Percentiles rank a stretch among this genome's conserved stretches.
phyloP scores from a whole-genome alignment of 2,329 filamentous ascomycete species.

The Alternaria angustiovoidea region DNA sequence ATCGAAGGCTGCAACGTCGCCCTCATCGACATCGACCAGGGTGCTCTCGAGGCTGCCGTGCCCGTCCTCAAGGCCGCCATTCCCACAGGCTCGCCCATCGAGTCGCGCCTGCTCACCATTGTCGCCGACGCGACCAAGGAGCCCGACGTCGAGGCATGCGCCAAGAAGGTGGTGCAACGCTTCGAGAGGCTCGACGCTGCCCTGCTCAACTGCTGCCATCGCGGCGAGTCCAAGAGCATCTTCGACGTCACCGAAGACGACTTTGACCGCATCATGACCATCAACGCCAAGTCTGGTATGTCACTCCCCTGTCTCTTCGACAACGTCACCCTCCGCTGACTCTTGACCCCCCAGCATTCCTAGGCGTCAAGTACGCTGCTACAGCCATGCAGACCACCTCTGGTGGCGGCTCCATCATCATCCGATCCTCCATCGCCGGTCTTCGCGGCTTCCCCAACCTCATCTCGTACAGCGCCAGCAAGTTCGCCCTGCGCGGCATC shows the following conservation, averaged over 20 bases:
- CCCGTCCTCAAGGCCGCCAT: constrained; percentile 36
- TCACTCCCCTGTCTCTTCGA: neutral
- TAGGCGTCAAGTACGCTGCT: constrained; percentile 50
- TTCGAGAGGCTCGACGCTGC: constrained; percentile 41
- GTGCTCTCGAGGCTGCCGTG: constrained; percentile 37
- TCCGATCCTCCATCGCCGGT: constrained; percentile 52
- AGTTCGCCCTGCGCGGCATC: constrained; percentile 52
- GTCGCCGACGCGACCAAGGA: constrained; percentile 49
- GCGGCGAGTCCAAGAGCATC: constrained; percentile 39
- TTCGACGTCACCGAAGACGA: constrained; percentile 49
- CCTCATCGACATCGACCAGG: constrained; percentile 46
- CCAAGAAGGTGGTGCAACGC: constrained; percentile 35
- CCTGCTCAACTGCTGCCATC: constrained; percentile 39
- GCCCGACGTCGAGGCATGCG: constrained; percentile 35
- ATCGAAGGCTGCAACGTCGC: constrained; percentile 50
- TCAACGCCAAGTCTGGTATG: constrained; percentile 51
- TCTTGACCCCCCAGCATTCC: constrained; percentile 36
- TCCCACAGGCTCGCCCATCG: constrained; percentile 34
- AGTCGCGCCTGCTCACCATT: constrained; percentile 41
- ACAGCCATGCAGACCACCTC: constrained; percentile 41
- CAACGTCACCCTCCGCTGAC: neutral
- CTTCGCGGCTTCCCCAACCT: constrained; percentile 50
- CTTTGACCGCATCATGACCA: constrained; percentile 48
- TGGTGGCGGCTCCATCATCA: constrained; percentile 50
- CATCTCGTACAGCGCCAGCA: constrained; percentile 48